A percentile compares a stretch with the other conserved stretches of the same genome.
Evolutionary conservation across 2,329 filamentous ascomycete genomes (phyloP).

Genomic region (Ascochyta clinopodiicola): DNA sequence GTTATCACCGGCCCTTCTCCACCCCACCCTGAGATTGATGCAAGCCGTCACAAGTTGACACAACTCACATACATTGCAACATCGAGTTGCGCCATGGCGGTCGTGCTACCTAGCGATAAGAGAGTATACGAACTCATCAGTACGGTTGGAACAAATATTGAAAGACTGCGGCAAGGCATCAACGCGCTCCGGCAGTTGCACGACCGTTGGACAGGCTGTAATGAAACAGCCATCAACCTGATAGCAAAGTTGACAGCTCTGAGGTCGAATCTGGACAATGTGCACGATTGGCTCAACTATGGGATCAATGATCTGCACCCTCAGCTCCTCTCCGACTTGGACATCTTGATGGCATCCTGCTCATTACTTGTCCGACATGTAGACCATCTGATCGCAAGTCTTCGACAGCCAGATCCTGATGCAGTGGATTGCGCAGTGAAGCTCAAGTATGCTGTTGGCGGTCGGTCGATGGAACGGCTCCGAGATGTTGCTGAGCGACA

Average conservation of each 20-base stretch:
- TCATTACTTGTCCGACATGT: slow-evolving; percentile 38
- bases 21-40: slow-evolving; percentile 11
- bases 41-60: slow-evolving; percentile 6
- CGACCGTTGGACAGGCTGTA: slow-evolving; percentile 42
- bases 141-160: slow-evolving; percentile 38
- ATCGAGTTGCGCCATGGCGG: slow-evolving; percentile 29
- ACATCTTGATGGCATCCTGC: slow-evolving; percentile 43
- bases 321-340: slow-evolving; percentile 44
- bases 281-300: slow-evolving; percentile 46
- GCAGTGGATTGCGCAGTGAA: slow-evolving; percentile 42
- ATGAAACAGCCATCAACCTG: slow-evolving; percentile 43
- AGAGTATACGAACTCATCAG: slow-evolving; percentile 36
- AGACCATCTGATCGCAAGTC: slow-evolving; percentile 32
- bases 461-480: slow-evolving; percentile 42
- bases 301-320: slow-evolving; percentile 43
- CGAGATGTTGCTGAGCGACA: slow-evolving; percentile 42
- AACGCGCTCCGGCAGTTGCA: slow-evolving; percentile 44
- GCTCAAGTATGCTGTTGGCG: slow-evolving; percentile 39
- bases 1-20: slow-evolving; percentile 16
- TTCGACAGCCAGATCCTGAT: slow-evolving; percentile 41
- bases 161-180: slow-evolving; percentile 41
- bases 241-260: slow-evolving; percentile 46
- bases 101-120: slow-evolving; percentile 38
- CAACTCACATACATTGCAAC: slow-evolving; percentile 7
- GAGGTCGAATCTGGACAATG: slow-evolving; percentile 43